These are phyloP conservation scores for Calonectria pseudoreteaudii DNA, from an alignment of 2,329 filamentous ascomycete species.

Conservation along the genomic window DNA sequence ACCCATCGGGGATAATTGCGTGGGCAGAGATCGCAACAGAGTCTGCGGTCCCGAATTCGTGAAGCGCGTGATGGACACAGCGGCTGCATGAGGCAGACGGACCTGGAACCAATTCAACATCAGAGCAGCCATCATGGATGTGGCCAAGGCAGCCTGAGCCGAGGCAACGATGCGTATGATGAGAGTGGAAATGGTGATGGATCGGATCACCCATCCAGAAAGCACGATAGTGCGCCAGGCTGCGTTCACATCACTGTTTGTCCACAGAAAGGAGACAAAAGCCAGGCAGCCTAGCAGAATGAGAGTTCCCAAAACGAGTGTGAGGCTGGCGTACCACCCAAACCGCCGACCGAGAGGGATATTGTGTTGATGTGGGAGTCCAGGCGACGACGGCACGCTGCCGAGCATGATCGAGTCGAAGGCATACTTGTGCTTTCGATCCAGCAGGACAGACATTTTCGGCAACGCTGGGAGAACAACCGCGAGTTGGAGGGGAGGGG, in stretches of 20 bases:
- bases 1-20: background rate
- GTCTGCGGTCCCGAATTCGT: background rate
- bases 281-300: background rate
- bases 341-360: background rate
- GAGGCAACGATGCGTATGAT: background rate
- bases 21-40: background rate
- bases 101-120: constrained; percentile 7
- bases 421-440: background rate
- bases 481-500: background rate
- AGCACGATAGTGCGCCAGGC: background rate
- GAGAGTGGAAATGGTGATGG: background rate
- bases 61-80: background rate
- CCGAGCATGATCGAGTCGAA: background rate
- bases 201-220: background rate
- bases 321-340: background rate
- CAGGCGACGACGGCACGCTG: background rate
- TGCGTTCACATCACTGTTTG: background rate
- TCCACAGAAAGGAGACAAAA: background rate
- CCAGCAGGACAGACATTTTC: background rate
- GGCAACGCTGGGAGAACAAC: background rate
- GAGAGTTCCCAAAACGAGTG: background rate
- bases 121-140: background rate
- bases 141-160: background rate
- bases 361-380: background rate
- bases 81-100: background rate